phyloP scores from a whole-genome alignment of 805 yeast species.

The Candida patagonica region DNA sequence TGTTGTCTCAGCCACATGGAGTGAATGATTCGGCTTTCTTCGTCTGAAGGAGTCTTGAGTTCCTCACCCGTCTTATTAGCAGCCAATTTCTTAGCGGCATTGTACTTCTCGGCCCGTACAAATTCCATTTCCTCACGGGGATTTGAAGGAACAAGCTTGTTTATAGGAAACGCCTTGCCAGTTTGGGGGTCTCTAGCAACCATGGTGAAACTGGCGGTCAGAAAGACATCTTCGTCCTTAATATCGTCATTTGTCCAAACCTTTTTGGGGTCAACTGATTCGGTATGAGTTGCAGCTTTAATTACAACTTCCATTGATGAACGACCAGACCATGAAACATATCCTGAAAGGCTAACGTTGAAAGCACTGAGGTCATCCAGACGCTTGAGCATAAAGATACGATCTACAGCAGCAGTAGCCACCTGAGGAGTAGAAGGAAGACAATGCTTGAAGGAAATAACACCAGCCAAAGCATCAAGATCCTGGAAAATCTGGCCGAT shows the following conservation, averaged over 20 bases:
- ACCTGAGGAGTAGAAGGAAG: conserved; percentile 94
- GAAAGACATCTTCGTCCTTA: conserved; percentile 58
- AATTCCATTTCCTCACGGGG: conserved; percentile 76
- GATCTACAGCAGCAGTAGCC: conserved; percentile 91
- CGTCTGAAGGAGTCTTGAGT: conserved; percentile 56
- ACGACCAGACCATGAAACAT: conserved; percentile 89
- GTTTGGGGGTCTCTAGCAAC: conserved; percentile 92
- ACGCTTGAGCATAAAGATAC: conserved; percentile 78
- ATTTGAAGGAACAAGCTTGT: conserved; percentile 63
- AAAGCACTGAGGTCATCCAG: conserved; percentile 67
- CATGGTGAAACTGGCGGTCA: conserved; percentile 88
- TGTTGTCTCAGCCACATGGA: conserved; percentile 50
- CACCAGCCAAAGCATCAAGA: conserved; percentile 87
- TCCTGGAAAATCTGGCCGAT: conserved; percentile 94
- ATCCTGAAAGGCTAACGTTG: conserved; percentile 80
- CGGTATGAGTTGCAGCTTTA: conserved; percentile 70
- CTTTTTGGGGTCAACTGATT: conserved; percentile 42
- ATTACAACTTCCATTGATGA: conserved; percentile 94
- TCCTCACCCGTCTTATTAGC: conserved; percentile 55
- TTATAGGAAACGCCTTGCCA: conserved; percentile 82
- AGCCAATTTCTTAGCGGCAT: conserved; percentile 72
- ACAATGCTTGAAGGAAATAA: conserved; percentile 86
- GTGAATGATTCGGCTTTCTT: conserved; percentile 68
- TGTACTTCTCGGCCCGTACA: conserved; percentile 81
- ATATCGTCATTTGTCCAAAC: conserved; percentile 44